These are phyloP conservation scores for Silene noctiflora DNA, from an alignment of 179 eudicot genomes.

Conservation along the genomic window DNA sequence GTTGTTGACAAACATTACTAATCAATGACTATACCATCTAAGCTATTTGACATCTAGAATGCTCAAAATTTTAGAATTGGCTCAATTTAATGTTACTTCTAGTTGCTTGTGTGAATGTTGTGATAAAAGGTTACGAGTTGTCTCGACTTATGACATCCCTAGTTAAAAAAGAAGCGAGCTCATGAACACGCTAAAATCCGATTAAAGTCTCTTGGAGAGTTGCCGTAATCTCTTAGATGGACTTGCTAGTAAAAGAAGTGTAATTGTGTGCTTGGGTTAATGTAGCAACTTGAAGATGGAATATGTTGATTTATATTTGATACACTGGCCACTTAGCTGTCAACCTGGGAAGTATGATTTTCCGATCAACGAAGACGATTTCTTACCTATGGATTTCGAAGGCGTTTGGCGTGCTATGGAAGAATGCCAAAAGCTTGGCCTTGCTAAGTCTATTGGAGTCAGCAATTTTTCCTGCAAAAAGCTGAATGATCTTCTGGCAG, in stretches of 20 bases:
- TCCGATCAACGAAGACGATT: conserved; percentile 37
- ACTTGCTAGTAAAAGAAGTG: neutral
- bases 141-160: no score
- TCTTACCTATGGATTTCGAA: conserved; percentile 50
- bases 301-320: conserved; percentile 52
- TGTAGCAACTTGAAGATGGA: conserved; percentile 54
- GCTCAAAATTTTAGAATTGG: no score
- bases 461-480: conserved; percentile 68
- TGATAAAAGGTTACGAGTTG: no score
- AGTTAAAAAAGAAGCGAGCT: no score
- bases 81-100: no score
- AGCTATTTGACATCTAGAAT: no score
- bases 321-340: conserved; percentile 54
- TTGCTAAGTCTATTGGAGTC: conserved; percentile 66
- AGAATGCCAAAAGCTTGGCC: conserved; percentile 63
- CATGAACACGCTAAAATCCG: neutral
- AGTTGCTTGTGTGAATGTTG: no score
- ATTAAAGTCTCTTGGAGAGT: neutral
- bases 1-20: no score
- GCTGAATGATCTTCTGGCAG: conserved; percentile 43
- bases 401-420: conserved; percentile 74
- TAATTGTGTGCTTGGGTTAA: neutral
- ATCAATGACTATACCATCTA: no score
- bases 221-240: neutral
- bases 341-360: conserved; percentile 35